A percentile compares a stretch with the other conserved stretches of the same genome.
Evolutionary conservation across 2,329 filamentous ascomycete species (phyloP).

Genomic region (Cercospora berteroae): DNA sequence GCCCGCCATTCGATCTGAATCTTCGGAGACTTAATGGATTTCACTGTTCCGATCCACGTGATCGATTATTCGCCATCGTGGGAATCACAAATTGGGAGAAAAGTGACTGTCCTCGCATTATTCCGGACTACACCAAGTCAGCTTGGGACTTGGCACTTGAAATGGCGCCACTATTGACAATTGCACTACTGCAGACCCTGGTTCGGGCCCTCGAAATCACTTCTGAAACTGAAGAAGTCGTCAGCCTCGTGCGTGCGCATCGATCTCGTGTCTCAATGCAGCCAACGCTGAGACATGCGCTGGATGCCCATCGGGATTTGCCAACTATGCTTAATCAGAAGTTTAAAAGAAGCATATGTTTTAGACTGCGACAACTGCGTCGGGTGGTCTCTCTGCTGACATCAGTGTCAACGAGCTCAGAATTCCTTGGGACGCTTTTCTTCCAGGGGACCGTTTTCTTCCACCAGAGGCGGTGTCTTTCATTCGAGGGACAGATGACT

Average conservation of each 20-base stretch:
- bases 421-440: too few relatives aligned
- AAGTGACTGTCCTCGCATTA: not conserved
- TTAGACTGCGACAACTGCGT: too few relatives aligned
- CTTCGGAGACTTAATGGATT: not conserved
- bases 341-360: accelerated
- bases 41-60: not conserved
- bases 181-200: too few relatives aligned
- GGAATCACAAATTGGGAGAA: not conserved
- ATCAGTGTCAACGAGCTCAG: too few relatives aligned
- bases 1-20: not conserved
- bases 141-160: not conserved
- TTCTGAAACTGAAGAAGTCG: not conserved
- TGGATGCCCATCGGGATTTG: too few relatives aligned
- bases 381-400: too few relatives aligned
- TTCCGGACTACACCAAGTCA: not conserved
- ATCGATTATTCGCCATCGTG: not conserved
- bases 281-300: too few relatives aligned
- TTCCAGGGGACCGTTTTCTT: too few relatives aligned
- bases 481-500: too few relatives aligned
- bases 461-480: too few relatives aligned
- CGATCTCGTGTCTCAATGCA: not conserved
- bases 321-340: not conserved
- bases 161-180: not conserved
- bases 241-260: too few relatives aligned
- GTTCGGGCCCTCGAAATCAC: not conserved